Base-by-base conservation (phyloP, 208 protist genomes). In the Crithidia thermophila region DNA sequence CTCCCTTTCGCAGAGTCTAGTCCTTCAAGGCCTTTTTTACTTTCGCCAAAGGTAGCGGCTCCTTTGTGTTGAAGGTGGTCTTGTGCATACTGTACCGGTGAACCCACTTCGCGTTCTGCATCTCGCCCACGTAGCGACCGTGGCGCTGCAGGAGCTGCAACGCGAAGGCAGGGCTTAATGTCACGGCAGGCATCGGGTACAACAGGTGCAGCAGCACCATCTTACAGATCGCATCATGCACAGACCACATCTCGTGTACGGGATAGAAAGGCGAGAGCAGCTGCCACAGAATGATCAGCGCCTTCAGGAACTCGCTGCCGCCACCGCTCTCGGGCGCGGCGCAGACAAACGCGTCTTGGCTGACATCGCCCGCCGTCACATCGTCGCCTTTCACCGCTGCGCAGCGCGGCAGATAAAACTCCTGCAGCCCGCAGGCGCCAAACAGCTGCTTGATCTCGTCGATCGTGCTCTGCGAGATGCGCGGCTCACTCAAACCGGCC, bases 221-320 rank as follows among this genome's bases (percentile, higher is more conserved):
- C 55, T 88, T 74, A 52, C 82, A 91, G 43, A 92, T 85, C 13
- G 80, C 78, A 20, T 77, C 63, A 57, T 95, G 85, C 34, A 95
- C 62, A 0, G 87, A 79, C 90, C 90, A 95, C 73, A 88, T 87
- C 68, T 95, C 85, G 27, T 85, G 66, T 40, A 66, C 56, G 3
- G 90, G 90, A 60, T 95, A 95, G 67, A 93, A 95, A 13, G 77
- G 57, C 11, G 57, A 51, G 37, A 95, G 88, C 30, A 90, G 67
- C 9, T 74, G 66, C 65, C 80, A 89, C 18, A 93, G 68, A 21
- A 85, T 55, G 18, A 81, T 49, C 0, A 92, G 45, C 34, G 57
- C 59, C 50, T 80, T 79, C 23, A 94, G 76, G 11, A 63, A 47
- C 40, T 92, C 89, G 42, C 77, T 81, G 31, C 85, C 85, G n/a